Percentiles rank a stretch among this genome's conserved stretches.
Conservation (phyloP, 2,329 filamentous ascomycete species). For the Saccharata proteae region DNA sequence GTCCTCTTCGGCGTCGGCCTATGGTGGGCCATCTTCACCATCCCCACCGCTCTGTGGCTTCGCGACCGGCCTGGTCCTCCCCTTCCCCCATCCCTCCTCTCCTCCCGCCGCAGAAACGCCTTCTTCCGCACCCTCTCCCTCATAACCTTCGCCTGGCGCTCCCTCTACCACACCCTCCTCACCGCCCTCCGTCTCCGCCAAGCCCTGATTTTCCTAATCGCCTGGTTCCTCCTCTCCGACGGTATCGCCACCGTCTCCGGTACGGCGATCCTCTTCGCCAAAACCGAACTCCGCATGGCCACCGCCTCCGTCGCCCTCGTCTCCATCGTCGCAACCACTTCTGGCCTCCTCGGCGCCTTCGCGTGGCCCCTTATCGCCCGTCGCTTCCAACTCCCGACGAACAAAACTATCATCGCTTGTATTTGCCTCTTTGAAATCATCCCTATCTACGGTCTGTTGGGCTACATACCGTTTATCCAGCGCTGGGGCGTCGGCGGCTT, state of each 20-base stretch:
- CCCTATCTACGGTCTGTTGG: slow-evolving; percentile 74
- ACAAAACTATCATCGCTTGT: slow-evolving; percentile 74
- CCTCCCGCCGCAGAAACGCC: slow-evolving; percentile 10
- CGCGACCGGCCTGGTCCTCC: slow-evolving; percentile 78
- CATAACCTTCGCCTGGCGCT: slow-evolving; percentile 68
- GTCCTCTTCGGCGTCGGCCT: slow-evolving; percentile 70
- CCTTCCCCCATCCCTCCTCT: slow-evolving; percentile 29
- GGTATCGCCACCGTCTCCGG: slow-evolving; percentile 86
- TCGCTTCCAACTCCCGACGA: slow-evolving; percentile 53
- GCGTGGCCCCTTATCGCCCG: slow-evolving; percentile 71
- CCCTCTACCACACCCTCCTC: slow-evolving; percentile 64
- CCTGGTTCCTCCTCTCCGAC: slow-evolving; percentile 89
- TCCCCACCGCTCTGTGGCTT: slow-evolving; percentile 75
- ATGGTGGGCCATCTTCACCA: slow-evolving; percentile 83
- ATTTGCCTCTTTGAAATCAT: slow-evolving; percentile 80
- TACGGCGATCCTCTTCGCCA: slow-evolving; percentile 88
- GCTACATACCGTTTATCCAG: slow-evolving; percentile 67
- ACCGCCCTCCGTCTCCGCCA: slow-evolving; percentile 58
- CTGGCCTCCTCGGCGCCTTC: slow-evolving; percentile 77
- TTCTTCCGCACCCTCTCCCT: slow-evolving; percentile 44
- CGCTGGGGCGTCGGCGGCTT: slow-evolving; percentile 64
- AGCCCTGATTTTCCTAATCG: slow-evolving; percentile 62
- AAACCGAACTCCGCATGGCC: slow-evolving; percentile 79
- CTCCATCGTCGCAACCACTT: slow-evolving; percentile 76
- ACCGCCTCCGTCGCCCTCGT: slow-evolving; percentile 77